Percentiles rank a stretch among this genome's conserved stretches.
Evolutionary conservation across 495 filamentous ascomycete genomes (phyloP).

Genomic region (Glarea lozoyensis): DNA sequence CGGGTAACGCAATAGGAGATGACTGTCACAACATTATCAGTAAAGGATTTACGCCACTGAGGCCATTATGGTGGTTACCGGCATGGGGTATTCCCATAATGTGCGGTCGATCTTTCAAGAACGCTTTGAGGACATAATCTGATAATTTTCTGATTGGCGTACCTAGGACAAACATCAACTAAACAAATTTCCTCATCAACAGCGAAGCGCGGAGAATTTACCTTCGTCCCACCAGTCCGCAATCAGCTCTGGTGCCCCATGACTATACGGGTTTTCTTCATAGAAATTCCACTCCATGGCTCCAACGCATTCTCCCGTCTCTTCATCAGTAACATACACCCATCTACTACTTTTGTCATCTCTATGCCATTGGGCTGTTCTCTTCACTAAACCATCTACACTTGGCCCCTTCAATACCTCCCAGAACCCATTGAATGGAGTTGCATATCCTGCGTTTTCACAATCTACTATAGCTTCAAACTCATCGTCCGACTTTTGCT

Average conservation of each 20-base stretch:
- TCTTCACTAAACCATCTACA: constrained; percentile 16
- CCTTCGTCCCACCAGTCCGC: constrained; percentile 32
- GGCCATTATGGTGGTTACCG: constrained; percentile 17
- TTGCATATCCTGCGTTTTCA: constrained; percentile 14
- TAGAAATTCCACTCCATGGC: constrained; percentile 28
- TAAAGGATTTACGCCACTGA: background rate
- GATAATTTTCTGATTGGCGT: constrained; percentile 24
- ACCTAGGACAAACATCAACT: too few species aligned
- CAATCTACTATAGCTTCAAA: constrained; percentile 13
- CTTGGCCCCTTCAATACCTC: constrained; percentile 18
- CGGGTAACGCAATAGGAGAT: constrained; percentile 24
- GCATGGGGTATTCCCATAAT: constrained; percentile 27
- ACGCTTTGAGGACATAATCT: constrained; percentile 21
- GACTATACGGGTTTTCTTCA: constrained; percentile 20
- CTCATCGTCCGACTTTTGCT: constrained; percentile 20
- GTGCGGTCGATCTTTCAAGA: constrained; percentile 23
- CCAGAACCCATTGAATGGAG: constrained; percentile 21
- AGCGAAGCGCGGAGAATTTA: too few species aligned
- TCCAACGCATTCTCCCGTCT: constrained; percentile 25
- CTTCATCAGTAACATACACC: constrained; percentile 29
- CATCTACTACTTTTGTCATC: constrained; percentile 20
- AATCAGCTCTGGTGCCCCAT: constrained; percentile 6
- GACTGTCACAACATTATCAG: constrained; percentile 16
- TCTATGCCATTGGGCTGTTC: constrained; percentile 17
- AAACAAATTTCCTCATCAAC: too few species aligned